Evolutionary conservation across 495 filamentous ascomycete species (phyloP), one percentile per base, ranked within the genome.

Genomic region (Penicillium canariense): DNA sequence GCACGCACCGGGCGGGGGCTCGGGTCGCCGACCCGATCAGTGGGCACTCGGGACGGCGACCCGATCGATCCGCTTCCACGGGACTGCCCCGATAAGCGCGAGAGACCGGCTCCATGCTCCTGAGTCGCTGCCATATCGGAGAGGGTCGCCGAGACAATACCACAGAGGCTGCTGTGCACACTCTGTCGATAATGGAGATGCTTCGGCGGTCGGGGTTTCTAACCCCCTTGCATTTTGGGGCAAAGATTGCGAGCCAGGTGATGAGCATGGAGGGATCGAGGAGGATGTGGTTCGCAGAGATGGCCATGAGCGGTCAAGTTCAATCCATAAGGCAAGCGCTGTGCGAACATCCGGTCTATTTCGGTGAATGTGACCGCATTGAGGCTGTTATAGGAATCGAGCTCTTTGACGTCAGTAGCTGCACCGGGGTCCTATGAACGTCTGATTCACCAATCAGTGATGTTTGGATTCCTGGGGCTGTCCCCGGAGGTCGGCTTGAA

Each of bases 391-490:
- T 39, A 12, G n/a, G 6, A 43, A 15, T 15, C 1, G 43, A 1
- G 15, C 4, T 18, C 1, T 30, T 34, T 18, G 18, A 63, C 28
- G 14, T 23, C 8, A 14, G 1, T 18, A 65, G 62, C 54, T 7
- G 65, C 70, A 3, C 65, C 68, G 14, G 71, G 75, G 7, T 56
- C 60, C 3, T 76, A 74, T 68, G 61, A 69, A 9, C 68, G 72
- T 47, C 50, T 76, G 17, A 58, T 68, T 17, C 54, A 52, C 11
- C 69, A 72, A 48, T 72, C 67, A 2, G 74, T 73, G 9, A 77
- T 77, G 72, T 76, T 76, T 58, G 69, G 70, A 5, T 72, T 72
- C n/a, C 25, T 72, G 31, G 70, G 71, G 8, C 50, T 72, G 14
- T 58, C 56, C 3, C 54, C 50, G 12, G 40, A 60, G 8, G 56